Evolutionary conservation across 2,329 filamentous ascomycete species (phyloP).

Genomic region (Botryotinia convoluta): DNA sequence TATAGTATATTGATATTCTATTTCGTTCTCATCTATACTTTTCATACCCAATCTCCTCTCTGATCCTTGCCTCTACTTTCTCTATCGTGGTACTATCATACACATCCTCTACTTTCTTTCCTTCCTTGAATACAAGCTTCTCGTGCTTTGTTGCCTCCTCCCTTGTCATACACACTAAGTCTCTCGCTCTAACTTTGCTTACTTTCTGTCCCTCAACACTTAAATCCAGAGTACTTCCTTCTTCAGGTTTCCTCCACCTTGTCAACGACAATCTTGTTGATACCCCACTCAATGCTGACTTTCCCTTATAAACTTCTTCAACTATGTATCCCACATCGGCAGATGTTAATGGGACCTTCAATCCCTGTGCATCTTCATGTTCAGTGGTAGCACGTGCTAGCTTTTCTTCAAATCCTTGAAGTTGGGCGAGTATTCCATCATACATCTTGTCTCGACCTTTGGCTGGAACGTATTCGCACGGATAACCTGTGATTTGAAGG

Average conservation of each 20-base stretch:
- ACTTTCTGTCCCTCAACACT: conserved; percentile 72
- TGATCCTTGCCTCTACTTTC: conserved; percentile 63
- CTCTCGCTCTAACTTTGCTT: conserved; percentile 63
- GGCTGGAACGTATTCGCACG: conserved; percentile 74
- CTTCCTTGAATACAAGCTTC: conserved; percentile 70
- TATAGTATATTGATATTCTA: background rate
- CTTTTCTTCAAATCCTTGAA: conserved; percentile 79
- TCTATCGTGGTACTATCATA: conserved; percentile 69
- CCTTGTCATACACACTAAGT: conserved; percentile 89
- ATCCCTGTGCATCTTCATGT: conserved; percentile 54
- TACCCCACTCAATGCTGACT: conserved; percentile 79
- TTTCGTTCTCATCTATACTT: conserved; percentile 44
- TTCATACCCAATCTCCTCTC: conserved; percentile 64
- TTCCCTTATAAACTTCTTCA: conserved; percentile 83
- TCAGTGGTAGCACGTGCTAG: conserved; percentile 51
- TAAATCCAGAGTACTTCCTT: conserved; percentile 57
- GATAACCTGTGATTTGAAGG: conserved; percentile 76
- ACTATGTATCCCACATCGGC: conserved; percentile 84
- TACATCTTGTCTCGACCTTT: conserved; percentile 92
- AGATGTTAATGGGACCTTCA: conserved; percentile 74
- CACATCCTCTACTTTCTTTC: conserved; percentile 65
- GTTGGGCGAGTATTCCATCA: conserved; percentile 70
- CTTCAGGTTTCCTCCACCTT: conserved; percentile 69
- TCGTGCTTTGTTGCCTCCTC: conserved; percentile 82
- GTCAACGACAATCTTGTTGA: conserved; percentile 76